Percentiles rank a stretch among this genome's conserved stretches.
These are phyloP conservation scores for Sinapis alba DNA, from an alignment of 441 rosid genomes.

Conservation along the genomic window DNA sequence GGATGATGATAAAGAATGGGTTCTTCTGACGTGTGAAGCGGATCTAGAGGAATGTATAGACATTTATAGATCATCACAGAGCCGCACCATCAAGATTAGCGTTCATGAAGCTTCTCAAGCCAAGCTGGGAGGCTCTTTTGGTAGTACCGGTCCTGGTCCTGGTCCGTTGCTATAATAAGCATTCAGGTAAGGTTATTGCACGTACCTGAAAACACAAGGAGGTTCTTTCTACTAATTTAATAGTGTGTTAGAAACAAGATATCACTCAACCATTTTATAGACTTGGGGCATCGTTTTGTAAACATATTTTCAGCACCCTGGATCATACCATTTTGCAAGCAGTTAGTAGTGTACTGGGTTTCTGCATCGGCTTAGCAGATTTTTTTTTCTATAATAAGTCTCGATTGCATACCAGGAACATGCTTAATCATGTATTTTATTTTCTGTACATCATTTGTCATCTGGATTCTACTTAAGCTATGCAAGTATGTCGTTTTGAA, in stretches of 20 bases:
- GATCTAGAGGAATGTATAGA: constrained; percentile 1
- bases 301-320: neutral
- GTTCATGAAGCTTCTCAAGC: constrained; percentile 53
- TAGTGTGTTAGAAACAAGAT: constrained; percentile 26
- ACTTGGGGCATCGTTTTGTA: neutral
- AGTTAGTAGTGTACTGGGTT: neutral
- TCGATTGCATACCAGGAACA: neutral
- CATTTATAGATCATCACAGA: neutral
- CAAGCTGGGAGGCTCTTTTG: constrained; percentile 41
- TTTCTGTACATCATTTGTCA: neutral
- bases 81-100: constrained; percentile 44
- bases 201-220: constrained; percentile 4
- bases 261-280: neutral
- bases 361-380: neutral
- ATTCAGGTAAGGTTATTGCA: neutral
- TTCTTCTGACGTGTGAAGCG: neutral
- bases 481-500: constrained; percentile 15
- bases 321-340: neutral
- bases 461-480: neutral
- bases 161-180: constrained; percentile 20
- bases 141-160: constrained; percentile 39
- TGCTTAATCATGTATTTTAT: neutral
- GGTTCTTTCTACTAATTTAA: constrained; percentile 25
- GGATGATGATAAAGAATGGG: constrained; percentile 1
- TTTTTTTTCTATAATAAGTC: neutral